Conservation (phyloP, 139 green algal genomes). For the Spirogloea muscicola region DNA sequence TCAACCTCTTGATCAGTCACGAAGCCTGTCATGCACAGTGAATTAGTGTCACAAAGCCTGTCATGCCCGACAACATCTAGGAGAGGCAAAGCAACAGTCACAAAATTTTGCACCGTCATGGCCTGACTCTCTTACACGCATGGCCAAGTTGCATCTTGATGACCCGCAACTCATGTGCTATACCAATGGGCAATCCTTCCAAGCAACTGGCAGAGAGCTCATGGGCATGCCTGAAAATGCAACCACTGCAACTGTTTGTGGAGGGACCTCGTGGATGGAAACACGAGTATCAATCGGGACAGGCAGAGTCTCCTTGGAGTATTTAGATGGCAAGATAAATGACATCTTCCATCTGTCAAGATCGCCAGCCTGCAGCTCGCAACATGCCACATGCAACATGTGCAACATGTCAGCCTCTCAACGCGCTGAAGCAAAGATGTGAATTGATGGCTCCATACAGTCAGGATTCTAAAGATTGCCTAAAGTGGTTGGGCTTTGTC, state of each 20-base stretch:
- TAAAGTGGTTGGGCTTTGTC: background rate
- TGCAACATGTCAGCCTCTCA: background rate
- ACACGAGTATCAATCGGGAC: background rate
- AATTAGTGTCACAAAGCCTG: too few species aligned
- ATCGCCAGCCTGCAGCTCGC: background rate
- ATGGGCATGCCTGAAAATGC: constrained; percentile 15
- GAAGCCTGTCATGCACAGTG: background rate
- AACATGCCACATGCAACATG: background rate
- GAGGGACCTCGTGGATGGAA: constrained; percentile 3
- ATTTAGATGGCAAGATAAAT: constrained; percentile 22
- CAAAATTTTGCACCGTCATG: background rate
- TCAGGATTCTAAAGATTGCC: too few species aligned
- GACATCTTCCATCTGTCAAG: constrained; percentile 11
- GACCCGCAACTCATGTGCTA: background rate
- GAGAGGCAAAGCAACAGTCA: background rate
- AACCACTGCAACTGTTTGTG: constrained; percentile 13
- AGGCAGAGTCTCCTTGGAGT: background rate
- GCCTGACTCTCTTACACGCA: background rate
- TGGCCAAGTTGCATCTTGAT: background rate
- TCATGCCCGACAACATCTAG: background rate
- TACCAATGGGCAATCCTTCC: background rate
- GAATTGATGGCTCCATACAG: background rate
- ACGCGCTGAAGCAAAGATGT: background rate
- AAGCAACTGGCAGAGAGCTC: background rate
- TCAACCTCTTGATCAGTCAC: constrained; percentile 2